These are phyloP conservation scores for Sutorius eximius DNA, from an alignment of 1,284 basidiomycete species.

Conservation along the genomic window DNA sequence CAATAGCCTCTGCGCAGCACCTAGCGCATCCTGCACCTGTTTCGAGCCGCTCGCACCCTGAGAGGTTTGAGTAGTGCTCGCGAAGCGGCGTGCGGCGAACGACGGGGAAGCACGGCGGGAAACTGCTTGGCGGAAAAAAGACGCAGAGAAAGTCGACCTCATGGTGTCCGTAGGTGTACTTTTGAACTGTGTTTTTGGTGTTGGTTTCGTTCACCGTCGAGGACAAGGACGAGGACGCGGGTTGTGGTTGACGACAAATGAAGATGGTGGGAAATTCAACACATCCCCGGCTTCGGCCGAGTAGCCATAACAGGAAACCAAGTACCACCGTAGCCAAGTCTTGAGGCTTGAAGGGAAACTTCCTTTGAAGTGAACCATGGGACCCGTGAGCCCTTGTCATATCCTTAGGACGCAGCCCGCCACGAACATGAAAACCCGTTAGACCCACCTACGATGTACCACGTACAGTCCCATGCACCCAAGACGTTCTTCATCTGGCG, in stretches of 20 bases:
- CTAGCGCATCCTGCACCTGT: conserved; percentile 67
- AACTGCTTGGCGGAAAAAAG: conserved; percentile 22
- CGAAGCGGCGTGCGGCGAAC: conserved; percentile 25
- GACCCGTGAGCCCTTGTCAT: no score
- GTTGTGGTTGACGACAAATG: background rate
- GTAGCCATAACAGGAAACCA: background rate
- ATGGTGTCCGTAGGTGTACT: conserved; percentile 13
- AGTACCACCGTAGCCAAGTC: no score
- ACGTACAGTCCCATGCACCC: no score
- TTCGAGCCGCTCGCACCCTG: conserved; percentile 50
- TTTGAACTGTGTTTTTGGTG: conserved; percentile 10
- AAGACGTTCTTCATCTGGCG: no score
- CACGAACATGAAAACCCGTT: no score
- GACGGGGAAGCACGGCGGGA: conserved; percentile 16
- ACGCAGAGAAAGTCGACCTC: conserved; percentile 26
- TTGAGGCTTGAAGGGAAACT: no score
- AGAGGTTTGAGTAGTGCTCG: conserved; percentile 17
- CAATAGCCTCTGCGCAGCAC: conserved; percentile 57
- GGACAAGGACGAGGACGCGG: conserved; percentile 3
- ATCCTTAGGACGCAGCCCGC: no score
- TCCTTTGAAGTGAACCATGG: no score
- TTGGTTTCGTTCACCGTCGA: conserved; percentile 1
- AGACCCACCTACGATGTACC: no score
- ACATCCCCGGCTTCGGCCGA: conserved; percentile 2
- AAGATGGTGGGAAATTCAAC: background rate